Evolutionary conservation across 2,329 filamentous ascomycete species (phyloP), one percentile per base, ranked within the genome.

Genomic region (Alternaria metachromatica): DNA sequence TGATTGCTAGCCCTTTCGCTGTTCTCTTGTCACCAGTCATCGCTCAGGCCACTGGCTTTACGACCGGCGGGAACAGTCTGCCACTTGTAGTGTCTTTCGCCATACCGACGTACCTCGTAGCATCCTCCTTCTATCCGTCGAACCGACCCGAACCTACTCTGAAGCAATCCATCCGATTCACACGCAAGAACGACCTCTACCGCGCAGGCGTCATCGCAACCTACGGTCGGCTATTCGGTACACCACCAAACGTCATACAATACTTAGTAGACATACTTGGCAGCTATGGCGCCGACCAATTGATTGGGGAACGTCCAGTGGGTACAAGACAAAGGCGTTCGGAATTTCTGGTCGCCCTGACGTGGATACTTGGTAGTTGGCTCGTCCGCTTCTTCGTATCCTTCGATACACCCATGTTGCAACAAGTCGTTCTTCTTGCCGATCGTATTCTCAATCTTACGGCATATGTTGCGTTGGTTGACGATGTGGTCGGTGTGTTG

Each of bases 401-500:
- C 10, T 61, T 61, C 8, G 33, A 45, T n/a, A 44, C 64, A 37
- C 58, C 55, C 10, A 41, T 58, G 23, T 25, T 28, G 25, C 46
- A 28, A 30, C n/a, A 28, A 20, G 10, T 28, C 11, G 45, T 67
- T 18, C 48, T 7, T 4, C 15, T 50, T 6, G 54, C 41, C 6
- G 64, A 73, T 48, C 58, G 65, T 13, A 54, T 30, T 3, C 41
- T 73, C 15, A 66, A 50, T 60, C 43, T 62, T 15, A 60, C 64
- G 25, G 57, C 65, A 8, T 73, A 68, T 46, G 25, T 72, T 18
- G 69, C 69, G 49, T 15, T 73, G 21, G 66, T 73, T 25, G 69
- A 72, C 26, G 71, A 72, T 55, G 23, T 73, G 3, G 25, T 73
- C 12, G 53, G 62, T 5, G 50, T 67, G 3, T 48, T 72, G 56